Conservation (phyloP, 306 rosid species). For the Albizia julibrissin region DNA sequence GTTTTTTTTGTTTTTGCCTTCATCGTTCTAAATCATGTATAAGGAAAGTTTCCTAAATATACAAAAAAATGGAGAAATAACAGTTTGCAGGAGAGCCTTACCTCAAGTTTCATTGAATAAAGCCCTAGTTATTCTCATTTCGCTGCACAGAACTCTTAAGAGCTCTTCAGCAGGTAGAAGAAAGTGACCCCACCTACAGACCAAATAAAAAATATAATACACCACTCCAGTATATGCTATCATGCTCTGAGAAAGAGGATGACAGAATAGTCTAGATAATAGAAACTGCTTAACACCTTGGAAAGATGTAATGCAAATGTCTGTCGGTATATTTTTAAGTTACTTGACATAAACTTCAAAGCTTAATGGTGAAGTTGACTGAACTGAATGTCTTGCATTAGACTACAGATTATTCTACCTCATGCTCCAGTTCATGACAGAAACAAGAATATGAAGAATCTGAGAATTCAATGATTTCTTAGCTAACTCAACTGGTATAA, state of each 20-base stretch:
- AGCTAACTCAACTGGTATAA: constrained; percentile 4
- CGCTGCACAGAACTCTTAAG: constrained; percentile 7
- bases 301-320: constrained; percentile 41
- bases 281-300: constrained; percentile 27
- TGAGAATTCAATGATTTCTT: constrained; percentile 9
- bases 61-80: background rate
- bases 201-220: constrained; percentile 23
- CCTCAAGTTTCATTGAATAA: constrained; percentile 39
- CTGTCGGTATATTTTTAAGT: constrained; percentile 34
- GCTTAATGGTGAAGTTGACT: constrained; percentile 12
- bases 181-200: background rate
- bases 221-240: constrained; percentile 20
- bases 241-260: constrained; percentile 25
- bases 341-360: constrained; percentile 32
- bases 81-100: constrained; percentile 26
- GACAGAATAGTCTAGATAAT: background rate
- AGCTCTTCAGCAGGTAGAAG: background rate
- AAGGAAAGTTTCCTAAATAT: constrained; percentile 14
- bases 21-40: constrained; percentile 15
- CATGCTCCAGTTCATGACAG: constrained; percentile 40
- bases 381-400: constrained; percentile 20
- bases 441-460: constrained; percentile 35
- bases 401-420: constrained; percentile 42
- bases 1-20: too few relatives aligned
- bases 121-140: constrained; percentile 26